Evolutionary conservation across 2,329 filamentous ascomycete species (phyloP).

Genomic region (Pseudopyricularia javanii): DNA sequence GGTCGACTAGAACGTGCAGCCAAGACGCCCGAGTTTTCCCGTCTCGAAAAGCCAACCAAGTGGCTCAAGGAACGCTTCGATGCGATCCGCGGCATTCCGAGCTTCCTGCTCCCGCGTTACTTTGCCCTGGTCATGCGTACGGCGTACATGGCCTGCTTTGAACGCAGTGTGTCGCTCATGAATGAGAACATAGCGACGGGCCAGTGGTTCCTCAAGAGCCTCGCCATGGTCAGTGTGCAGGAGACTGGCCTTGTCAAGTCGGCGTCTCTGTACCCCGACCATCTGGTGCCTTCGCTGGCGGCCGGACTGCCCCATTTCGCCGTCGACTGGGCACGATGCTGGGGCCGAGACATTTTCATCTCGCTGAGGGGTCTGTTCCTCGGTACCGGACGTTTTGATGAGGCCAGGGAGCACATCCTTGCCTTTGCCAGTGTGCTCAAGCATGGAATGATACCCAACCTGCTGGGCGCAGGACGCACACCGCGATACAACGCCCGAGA

Average conservation of each 20-base stretch:
- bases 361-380: slow-evolving; percentile 85
- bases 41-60: slow-evolving; percentile 51
- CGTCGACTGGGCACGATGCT: slow-evolving; percentile 87
- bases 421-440: slow-evolving; percentile 95
- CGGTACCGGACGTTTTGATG: slow-evolving; percentile 74
- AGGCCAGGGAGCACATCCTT: slow-evolving; percentile 86
- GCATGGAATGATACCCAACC: slow-evolving; percentile 95
- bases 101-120: slow-evolving; percentile 82
- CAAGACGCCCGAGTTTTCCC: slow-evolving; percentile 45
- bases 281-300: slow-evolving; percentile 73
- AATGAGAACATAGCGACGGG: slow-evolving; percentile 64
- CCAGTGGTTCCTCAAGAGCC: slow-evolving; percentile 77
- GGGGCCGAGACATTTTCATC: slow-evolving; percentile 96
- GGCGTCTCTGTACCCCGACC: slow-evolving; percentile 79
- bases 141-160: slow-evolving; percentile 73
- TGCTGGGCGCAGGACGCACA: slow-evolving; percentile 71
- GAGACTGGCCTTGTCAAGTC: slow-evolving; percentile 82
- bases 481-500: slow-evolving; percentile 94
- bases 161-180: slow-evolving; percentile 69
- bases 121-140: slow-evolving; percentile 84
- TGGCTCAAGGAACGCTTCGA: slow-evolving; percentile 84
- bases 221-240: slow-evolving; percentile 86
- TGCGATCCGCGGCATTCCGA: slow-evolving; percentile 73
- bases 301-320: slow-evolving; percentile 92
- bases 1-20: slow-evolving; percentile 65